These are phyloP conservation scores for Penstemon barbatus DNA, from an alignment of 257 asterid genomes.

Conservation along the genomic window DNA sequence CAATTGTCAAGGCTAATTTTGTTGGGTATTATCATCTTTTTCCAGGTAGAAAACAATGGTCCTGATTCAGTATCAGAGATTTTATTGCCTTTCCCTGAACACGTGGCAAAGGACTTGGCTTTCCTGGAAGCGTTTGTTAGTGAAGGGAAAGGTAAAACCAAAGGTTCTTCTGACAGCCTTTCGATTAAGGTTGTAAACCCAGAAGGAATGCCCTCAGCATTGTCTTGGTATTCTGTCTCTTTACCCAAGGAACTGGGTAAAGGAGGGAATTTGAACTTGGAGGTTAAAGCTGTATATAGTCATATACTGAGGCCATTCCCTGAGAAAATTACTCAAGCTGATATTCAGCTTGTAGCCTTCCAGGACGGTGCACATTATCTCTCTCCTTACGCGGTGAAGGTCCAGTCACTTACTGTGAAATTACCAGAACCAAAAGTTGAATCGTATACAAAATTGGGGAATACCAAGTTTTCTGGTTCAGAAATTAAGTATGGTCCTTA, in stretches of 20 bases:
- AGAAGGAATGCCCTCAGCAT: conserved; percentile 61
- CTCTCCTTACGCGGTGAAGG: conserved; percentile 75
- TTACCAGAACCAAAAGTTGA: conserved; percentile 86
- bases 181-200: conserved; percentile 51
- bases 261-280: conserved; percentile 72
- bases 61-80: conserved; percentile 56
- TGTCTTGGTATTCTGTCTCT: conserved; percentile 74
- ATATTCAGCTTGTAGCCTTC: conserved; percentile 72
- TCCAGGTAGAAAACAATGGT: conserved; percentile 74
- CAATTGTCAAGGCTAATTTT: conserved; percentile 8
- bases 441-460: conserved; percentile 87
- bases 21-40: conserved; percentile 8
- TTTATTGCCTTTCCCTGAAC: conserved; percentile 67
- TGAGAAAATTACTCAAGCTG: conserved; percentile 91
- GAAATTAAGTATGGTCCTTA: conserved; percentile 95
- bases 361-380: conserved; percentile 86
- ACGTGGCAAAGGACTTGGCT: conserved; percentile 65
- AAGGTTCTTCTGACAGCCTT: conserved; percentile 49
- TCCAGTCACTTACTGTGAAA: conserved; percentile 73
- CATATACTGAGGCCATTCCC: conserved; percentile 77
- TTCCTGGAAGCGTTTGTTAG: conserved; percentile 44
- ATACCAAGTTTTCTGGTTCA: conserved; percentile 79
- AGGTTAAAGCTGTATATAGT: conserved; percentile 71
- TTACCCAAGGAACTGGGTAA: conserved; percentile 73
- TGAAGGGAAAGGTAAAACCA: conserved; percentile 79